Conservation (phyloP, 768 basidiomycete genomes). For the Lentinula raphanica region DNA sequence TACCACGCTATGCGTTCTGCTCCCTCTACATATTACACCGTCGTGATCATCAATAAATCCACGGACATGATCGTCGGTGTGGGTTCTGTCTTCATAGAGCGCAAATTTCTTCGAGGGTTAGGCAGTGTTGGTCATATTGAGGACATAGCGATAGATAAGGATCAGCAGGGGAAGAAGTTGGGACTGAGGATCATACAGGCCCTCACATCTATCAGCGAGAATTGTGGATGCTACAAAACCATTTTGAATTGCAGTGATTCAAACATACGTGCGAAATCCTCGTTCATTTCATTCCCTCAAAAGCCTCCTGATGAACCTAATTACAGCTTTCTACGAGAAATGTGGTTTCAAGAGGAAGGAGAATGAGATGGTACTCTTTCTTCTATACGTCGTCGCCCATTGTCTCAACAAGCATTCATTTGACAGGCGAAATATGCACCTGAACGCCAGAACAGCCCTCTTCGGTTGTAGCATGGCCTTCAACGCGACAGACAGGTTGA, state of each 20-base stretch:
- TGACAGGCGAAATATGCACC: slow-evolving; percentile 57
- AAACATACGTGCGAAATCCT: slow-evolving; percentile 86
- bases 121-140: slow-evolving; percentile 94
- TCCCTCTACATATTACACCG: slow-evolving; percentile 68
- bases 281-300: not conserved
- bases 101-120: slow-evolving; percentile 85
- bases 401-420: not conserved
- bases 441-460: slow-evolving; percentile 18
- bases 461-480: not conserved
- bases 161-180: slow-evolving; percentile 87
- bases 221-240: slow-evolving; percentile 86
- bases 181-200: slow-evolving; percentile 85
- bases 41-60: slow-evolving; percentile 75
- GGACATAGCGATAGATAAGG: slow-evolving; percentile 90
- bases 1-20: slow-evolving; percentile 54
- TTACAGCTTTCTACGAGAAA: slow-evolving; percentile 89
- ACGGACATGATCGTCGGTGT: slow-evolving; percentile 79
- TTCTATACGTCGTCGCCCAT: not conserved
- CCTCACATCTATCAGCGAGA: slow-evolving; percentile 79
- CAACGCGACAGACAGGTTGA: not conserved
- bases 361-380: slow-evolving; percentile 77
- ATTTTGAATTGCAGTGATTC: slow-evolving; percentile 90
- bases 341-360: slow-evolving; percentile 91
- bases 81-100: slow-evolving; percentile 84
- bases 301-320: slow-evolving; percentile 2